A percentile compares a stretch with the other conserved stretches of the same genome.
Conservation (phyloP, 2,329 filamentous ascomycete species). For the Apiospora hydei region DNA sequence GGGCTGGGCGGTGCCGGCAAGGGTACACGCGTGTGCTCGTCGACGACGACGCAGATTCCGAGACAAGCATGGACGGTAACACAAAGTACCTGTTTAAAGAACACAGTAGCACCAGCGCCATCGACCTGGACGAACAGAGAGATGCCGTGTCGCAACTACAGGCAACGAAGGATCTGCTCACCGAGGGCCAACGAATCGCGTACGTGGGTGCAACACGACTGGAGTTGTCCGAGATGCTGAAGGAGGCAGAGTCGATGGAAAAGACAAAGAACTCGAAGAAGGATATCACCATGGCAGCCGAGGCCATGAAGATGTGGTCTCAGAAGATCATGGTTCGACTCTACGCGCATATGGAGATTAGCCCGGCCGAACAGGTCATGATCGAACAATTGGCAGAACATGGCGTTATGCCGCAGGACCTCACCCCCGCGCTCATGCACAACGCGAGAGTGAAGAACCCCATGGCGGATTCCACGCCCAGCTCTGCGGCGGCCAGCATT, state of each 20-base stretch:
- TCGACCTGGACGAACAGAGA: constrained; percentile 81
- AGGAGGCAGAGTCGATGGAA: constrained; percentile 69
- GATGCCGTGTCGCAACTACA: constrained; percentile 92
- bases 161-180: constrained; percentile 93
- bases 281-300: constrained; percentile 70
- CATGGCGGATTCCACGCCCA: constrained; percentile 60
- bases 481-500: constrained; percentile 35
- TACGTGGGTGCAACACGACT: constrained; percentile 92
- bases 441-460: constrained; percentile 95
- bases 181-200: constrained; percentile 92
- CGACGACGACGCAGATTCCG: constrained; percentile 92
- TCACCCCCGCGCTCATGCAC: constrained; percentile 86
- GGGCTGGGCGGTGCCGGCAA: constrained; percentile 89
- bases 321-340: constrained; percentile 98
- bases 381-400: constrained; percentile 96
- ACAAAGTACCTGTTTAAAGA: constrained; percentile 95
- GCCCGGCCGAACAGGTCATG: constrained; percentile 91
- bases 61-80: constrained; percentile 96
- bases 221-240: constrained; percentile 79
- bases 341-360: constrained; percentile 97
- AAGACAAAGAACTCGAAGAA: constrained; percentile 74
- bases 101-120: constrained; percentile 62
- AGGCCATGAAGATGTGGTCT: constrained; percentile 92
- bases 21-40: constrained; percentile 93
- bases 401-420: constrained; percentile 83